Evolutionary conservation across 2,329 filamentous ascomycete genomes (phyloP).

Genomic region (Ceratocystis eucalypticola): DNA sequence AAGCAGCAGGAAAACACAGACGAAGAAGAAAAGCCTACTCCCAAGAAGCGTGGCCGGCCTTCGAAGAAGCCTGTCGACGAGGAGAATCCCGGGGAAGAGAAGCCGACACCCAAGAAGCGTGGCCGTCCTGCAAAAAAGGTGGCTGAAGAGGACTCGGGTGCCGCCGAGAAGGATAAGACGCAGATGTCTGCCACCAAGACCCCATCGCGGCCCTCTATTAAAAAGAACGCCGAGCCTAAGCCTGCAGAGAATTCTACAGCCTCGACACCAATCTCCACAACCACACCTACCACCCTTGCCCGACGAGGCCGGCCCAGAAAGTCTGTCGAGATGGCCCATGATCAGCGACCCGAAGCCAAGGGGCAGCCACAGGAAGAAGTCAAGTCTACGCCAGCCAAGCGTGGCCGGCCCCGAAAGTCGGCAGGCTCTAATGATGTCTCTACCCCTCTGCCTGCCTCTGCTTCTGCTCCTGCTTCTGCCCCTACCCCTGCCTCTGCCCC

Average conservation of each 20-base stretch:
- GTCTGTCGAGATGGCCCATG: conserved; percentile 20
- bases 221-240: conserved; percentile 13
- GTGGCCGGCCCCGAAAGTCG: conserved; percentile 15
- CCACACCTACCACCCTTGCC: conserved; percentile 24
- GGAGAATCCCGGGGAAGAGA: neutral
- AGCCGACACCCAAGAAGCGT: conserved; percentile 5
- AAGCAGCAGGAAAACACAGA: conserved; percentile 18
- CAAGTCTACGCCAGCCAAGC: conserved; percentile 11
- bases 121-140: neutral
- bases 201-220: neutral
- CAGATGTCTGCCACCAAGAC: neutral
- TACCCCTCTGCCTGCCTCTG: neutral
- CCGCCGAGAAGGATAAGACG: neutral
- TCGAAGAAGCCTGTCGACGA: conserved; percentile 3
- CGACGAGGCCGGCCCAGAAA: conserved; percentile 25
- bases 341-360: conserved; percentile 18
- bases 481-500: neutral
- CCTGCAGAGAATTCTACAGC: conserved; percentile 24
- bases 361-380: conserved; percentile 16
- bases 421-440: neutral
- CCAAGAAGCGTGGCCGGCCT: conserved; percentile 14
- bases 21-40: conserved; percentile 7
- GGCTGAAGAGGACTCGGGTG: neutral
- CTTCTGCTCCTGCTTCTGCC: neutral
- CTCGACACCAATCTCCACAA: too few species aligned